Evolutionary conservation across 345 rosid species (phyloP).

Genomic region (Melaleuca alternifolia): DNA sequence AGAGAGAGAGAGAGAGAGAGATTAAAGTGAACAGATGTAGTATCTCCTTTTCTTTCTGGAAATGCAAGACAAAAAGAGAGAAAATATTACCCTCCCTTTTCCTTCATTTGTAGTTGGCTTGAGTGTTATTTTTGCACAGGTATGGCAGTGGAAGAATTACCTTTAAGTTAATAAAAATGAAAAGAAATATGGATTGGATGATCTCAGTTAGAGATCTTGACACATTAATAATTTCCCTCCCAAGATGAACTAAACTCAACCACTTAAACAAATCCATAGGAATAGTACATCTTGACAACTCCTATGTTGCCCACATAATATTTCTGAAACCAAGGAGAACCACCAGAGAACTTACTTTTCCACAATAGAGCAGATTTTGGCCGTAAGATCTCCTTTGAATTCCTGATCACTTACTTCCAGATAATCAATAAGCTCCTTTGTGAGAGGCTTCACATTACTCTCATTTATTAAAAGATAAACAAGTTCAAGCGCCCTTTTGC

Average conservation of each 20-base stretch:
- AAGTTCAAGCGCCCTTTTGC: slow-evolving; percentile 95
- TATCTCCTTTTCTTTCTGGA: neutral
- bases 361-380: slow-evolving; percentile 89
- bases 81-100: neutral
- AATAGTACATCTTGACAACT: neutral
- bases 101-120: neutral
- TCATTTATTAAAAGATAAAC: slow-evolving; percentile 80
- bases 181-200: neutral
- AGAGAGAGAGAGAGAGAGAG: neutral
- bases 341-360: slow-evolving; percentile 64
- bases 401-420: slow-evolving; percentile 96
- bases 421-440: slow-evolving; percentile 88
- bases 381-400: slow-evolving; percentile 96
- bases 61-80: neutral
- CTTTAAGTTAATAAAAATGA: neutral
- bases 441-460: slow-evolving; percentile 79
- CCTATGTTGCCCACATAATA: neutral
- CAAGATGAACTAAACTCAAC: neutral
- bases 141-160: neutral
- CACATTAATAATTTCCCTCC: neutral
- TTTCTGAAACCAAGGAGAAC: neutral
- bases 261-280: neutral
- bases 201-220: neutral
- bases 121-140: neutral
- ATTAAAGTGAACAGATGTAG: neutral